Evolutionary conservation across 2,329 filamentous ascomycete species (phyloP).

Genomic region (Podosphaera leucotricha): DNA sequence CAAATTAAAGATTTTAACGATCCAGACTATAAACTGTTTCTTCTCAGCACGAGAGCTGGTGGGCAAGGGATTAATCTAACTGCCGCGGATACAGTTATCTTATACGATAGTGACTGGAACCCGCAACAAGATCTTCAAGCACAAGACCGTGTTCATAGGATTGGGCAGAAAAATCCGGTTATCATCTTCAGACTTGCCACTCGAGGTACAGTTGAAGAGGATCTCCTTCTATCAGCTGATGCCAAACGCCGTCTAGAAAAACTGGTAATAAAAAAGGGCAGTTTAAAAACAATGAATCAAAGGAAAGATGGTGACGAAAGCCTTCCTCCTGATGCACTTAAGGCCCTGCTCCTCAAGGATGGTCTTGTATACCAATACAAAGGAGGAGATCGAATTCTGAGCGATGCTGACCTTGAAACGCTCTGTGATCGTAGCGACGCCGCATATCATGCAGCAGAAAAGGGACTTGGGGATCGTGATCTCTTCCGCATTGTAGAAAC

Average conservation of each 20-base stretch:
- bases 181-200: constrained; percentile 97
- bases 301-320: constrained; percentile 27
- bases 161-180: constrained; percentile 86
- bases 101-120: constrained; percentile 99
- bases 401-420: constrained; percentile 50
- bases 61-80: constrained; percentile 96
- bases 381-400: constrained; percentile 43
- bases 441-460: constrained; percentile 48
- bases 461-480: constrained; percentile 48
- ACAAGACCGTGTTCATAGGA: constrained; percentile 95
- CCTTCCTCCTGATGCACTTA: constrained; percentile 36
- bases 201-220: constrained; percentile 87
- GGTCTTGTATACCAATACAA: constrained; percentile 39
- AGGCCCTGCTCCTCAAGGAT: constrained; percentile 41
- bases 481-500: constrained; percentile 64
- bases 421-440: constrained; percentile 48
- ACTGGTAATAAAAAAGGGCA: constrained; percentile 82
- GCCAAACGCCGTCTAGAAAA: constrained; percentile 84
- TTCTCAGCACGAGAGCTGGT: constrained; percentile 86
- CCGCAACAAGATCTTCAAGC: constrained; percentile 96
- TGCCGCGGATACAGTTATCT: constrained; percentile 92
- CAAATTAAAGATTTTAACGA: constrained; percentile 89
- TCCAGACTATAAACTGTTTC: constrained; percentile 89
- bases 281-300: constrained; percentile 41
- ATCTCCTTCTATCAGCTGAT: constrained; percentile 77